Evolutionary conservation across 73 alveolate genomes (phyloP).

Genomic region (Tetrahymena elliotti): DNA sequence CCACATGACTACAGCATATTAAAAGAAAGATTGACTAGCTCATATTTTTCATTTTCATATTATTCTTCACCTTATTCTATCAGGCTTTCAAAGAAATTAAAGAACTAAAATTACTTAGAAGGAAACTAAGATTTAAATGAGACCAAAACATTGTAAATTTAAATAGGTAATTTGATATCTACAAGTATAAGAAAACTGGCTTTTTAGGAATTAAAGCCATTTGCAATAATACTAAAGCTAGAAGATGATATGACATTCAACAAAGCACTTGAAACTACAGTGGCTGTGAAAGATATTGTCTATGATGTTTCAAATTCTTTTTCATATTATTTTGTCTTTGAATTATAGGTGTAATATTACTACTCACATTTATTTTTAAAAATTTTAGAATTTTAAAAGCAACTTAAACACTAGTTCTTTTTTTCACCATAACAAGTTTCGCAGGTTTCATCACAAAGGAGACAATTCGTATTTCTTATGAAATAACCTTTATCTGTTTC

Average conservation of each 20-base stretch:
- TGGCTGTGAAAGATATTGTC: not conserved
- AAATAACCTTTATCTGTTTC: not conserved
- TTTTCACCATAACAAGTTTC: not conserved
- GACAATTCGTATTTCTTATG: not conserved
- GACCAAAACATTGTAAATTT: not conserved
- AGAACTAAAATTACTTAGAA: not conserved
- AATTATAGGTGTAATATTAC: no score
- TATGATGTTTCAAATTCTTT: not conserved
- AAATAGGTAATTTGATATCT: not conserved
- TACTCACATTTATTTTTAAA: not conserved
- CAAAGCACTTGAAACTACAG: not conserved
- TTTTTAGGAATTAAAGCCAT: not conserved
- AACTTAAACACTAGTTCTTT: not conserved
- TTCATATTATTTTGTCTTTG: not conserved
- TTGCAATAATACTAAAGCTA: not conserved
- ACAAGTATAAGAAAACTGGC: not conserved
- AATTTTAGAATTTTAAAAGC: not conserved
- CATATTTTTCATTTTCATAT: no score
- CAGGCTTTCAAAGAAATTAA: not conserved
- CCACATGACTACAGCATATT: not conserved
- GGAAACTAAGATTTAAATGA: not conserved
- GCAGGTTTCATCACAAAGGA: not conserved
- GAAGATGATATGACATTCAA: not conserved
- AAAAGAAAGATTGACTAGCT: not conserved
- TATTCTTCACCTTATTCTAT: not conserved